Evolutionary conservation across 768 basidiomycete species (phyloP).

Genomic region (Pisolithus marmoratus): DNA sequence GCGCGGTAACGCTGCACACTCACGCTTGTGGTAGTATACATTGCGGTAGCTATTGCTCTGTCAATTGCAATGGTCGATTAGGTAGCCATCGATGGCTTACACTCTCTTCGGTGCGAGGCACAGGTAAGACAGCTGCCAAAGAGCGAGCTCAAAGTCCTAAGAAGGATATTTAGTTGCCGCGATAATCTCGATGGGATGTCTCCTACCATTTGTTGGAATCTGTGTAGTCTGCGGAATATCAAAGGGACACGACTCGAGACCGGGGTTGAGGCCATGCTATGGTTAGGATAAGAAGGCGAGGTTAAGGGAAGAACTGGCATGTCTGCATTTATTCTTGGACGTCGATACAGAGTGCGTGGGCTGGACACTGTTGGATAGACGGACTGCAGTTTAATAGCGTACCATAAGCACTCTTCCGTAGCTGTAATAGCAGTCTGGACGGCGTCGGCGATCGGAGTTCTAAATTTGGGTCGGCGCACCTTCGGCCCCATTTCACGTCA

Average conservation of each 20-base stretch:
- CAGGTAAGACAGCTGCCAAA: conserved; percentile 93
- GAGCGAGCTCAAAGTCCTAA: conserved; percentile 94
- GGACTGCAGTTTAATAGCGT: not conserved
- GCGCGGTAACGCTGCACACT: conserved; percentile 18
- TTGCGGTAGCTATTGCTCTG: conserved; percentile 68
- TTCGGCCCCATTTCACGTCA: not conserved
- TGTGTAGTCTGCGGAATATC: conserved; percentile 73
- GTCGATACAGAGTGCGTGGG: conserved; percentile 9
- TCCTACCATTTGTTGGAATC: conserved; percentile 83
- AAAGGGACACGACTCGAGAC: conserved; percentile 58
- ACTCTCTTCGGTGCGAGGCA: conserved; percentile 91
- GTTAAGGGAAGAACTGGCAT: conserved; percentile 32
- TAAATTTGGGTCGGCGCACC: conserved; percentile 6
- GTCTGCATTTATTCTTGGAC: conserved; percentile 13
- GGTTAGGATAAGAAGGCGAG: conserved; percentile 19
- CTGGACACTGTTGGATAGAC: conserved; percentile 12
- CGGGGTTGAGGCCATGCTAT: conserved; percentile 10
- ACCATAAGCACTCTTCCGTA: not conserved
- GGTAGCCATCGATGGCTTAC: conserved; percentile 36
- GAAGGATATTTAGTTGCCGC: not conserved
- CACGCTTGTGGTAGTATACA: conserved; percentile 97
- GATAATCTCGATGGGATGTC: not conserved
- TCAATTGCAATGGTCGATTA: conserved; percentile 7
- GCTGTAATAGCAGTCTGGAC: not conserved
- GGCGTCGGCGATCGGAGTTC: conserved; percentile 1